These are phyloP conservation scores for Magnusiomyces paraingens DNA, from an alignment of 1,139 yeast genomes.

Conservation along the genomic window DNA sequence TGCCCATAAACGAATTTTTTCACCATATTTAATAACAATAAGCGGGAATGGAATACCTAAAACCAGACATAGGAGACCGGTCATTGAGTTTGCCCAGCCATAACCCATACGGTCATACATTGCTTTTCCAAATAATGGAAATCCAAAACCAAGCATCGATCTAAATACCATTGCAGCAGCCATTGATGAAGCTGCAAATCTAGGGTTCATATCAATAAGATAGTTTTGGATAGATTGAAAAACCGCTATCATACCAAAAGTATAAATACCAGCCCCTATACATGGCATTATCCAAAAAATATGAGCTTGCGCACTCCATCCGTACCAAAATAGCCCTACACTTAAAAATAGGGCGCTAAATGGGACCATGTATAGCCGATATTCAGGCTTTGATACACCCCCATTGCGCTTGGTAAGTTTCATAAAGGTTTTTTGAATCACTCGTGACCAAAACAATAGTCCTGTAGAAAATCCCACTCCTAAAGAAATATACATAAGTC, in stretches of 20 bases:
- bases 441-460: slow-evolving; percentile 40
- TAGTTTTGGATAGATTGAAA: slow-evolving; percentile 56
- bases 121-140: slow-evolving; percentile 34
- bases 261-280: slow-evolving; percentile 49
- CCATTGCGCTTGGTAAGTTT: slow-evolving; percentile 37
- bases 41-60: slow-evolving; percentile 61
- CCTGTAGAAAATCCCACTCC: slow-evolving; percentile 48
- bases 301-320: slow-evolving; percentile 52
- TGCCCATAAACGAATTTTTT: slow-evolving; percentile 50
- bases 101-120: slow-evolving; percentile 39
- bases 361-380: slow-evolving; percentile 42
- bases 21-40: slow-evolving; percentile 51
- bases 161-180: slow-evolving; percentile 61
- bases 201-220: slow-evolving; percentile 58
- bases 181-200: slow-evolving; percentile 50
- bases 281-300: slow-evolving; percentile 50
- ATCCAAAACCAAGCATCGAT: slow-evolving; percentile 50
- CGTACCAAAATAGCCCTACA: slow-evolving; percentile 52
- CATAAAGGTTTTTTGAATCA: slow-evolving; percentile 38
- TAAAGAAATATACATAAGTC: slow-evolving; percentile 51
- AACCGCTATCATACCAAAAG: slow-evolving; percentile 50
- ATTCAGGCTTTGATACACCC: slow-evolving; percentile 53
- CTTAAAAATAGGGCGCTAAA: slow-evolving; percentile 40
- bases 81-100: slow-evolving; percentile 63
- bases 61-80: slow-evolving; percentile 48